Conservation (phyloP, 1,284 basidiomycete genomes). For the Ceratobasidium theobromae region DNA sequence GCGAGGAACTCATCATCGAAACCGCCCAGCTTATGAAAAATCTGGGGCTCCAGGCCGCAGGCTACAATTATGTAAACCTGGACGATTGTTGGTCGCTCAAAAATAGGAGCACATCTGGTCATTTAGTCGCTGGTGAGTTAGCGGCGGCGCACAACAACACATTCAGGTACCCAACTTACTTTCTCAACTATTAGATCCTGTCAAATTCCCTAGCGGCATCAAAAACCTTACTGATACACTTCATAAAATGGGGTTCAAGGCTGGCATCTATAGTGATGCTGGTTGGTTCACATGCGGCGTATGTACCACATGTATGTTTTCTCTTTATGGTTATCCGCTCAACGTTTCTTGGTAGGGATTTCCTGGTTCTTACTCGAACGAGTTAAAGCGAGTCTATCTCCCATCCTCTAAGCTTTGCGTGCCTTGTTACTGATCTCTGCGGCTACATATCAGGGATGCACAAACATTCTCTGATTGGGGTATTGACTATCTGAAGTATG, state of each 20-base stretch:
- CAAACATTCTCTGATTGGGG: conserved; percentile 46
- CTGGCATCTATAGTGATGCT: conserved; percentile 57
- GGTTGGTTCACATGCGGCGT: conserved; percentile 54
- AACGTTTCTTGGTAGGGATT: conserved; percentile 44
- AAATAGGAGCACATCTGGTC: conserved; percentile 49
- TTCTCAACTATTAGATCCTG: conserved; percentile 13
- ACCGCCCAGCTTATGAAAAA: conserved; percentile 52
- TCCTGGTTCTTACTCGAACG: conserved; percentile 56
- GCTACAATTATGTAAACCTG: conserved; percentile 57
- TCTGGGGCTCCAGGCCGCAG: conserved; percentile 52
- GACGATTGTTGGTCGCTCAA: conserved; percentile 63
- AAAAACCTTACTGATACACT: conserved; percentile 50
- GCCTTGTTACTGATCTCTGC: conserved; percentile 41
- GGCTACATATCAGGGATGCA: conserved; percentile 20
- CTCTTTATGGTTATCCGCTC: not conserved
- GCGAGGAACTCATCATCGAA: conserved; percentile 53
- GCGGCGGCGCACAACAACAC: conserved; percentile 44
- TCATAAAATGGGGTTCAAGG: conserved; percentile 53
- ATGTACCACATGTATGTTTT: not conserved
- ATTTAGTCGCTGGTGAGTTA: conserved; percentile 50
- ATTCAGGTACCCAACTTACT: conserved; percentile 48
- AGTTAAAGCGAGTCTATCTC: conserved; percentile 47
- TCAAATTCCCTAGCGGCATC: conserved; percentile 42
- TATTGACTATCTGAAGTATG: conserved; percentile 58
- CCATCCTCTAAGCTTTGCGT: conserved; percentile 41